A percentile compares a stretch with the other conserved stretches of the same genome.
These are phyloP conservation scores for Verticillium nubilum DNA, from an alignment of 2,329 filamentous ascomycete species.

Conservation along the genomic window DNA sequence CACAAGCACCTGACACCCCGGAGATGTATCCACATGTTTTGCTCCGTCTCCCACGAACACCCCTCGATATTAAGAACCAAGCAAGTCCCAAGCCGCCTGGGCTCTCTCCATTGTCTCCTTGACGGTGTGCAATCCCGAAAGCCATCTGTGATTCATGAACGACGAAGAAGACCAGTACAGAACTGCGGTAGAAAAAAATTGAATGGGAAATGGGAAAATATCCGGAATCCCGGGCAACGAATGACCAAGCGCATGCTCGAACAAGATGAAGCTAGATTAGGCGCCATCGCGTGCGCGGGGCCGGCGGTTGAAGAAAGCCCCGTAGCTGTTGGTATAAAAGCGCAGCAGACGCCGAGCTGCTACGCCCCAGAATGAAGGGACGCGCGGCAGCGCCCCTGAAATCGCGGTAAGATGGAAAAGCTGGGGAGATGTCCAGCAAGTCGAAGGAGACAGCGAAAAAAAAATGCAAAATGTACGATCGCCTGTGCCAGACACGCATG, in stretches of 20 bases:
- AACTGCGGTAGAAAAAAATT: slow-evolving; percentile 15
- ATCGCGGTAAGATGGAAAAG: slow-evolving; percentile 11
- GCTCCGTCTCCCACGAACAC: background rate
- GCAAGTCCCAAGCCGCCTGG: slow-evolving; percentile 29
- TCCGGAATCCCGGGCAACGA: background rate
- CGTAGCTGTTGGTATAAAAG: slow-evolving; percentile 1
- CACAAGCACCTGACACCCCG: slow-evolving; percentile 4
- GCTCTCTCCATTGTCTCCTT: slow-evolving; percentile 24
- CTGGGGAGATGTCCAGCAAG: slow-evolving; percentile 3
- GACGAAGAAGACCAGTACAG: background rate
- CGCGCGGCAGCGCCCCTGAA: slow-evolving; percentile 1
- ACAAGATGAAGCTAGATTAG: slow-evolving; percentile 9
- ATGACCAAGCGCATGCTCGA: slow-evolving; percentile 7
- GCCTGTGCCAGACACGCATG: slow-evolving; percentile 57
- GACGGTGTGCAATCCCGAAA: background rate
- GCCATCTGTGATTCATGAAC: slow-evolving; percentile 12
- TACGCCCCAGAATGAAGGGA: background rate
- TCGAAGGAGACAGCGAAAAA: slow-evolving; percentile 20
- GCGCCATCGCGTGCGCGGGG: slow-evolving; percentile 5
- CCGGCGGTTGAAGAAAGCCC: slow-evolving; percentile 1
- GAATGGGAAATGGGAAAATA: slow-evolving; percentile 20
- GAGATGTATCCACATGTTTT: background rate
- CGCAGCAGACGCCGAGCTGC: background rate
- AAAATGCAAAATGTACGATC: slow-evolving; percentile 37
- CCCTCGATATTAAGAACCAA: slow-evolving; percentile 10